These are phyloP conservation scores for Pythium aristosporum DNA, from an alignment of 352 stramenopile species.

Conservation along the genomic window DNA sequence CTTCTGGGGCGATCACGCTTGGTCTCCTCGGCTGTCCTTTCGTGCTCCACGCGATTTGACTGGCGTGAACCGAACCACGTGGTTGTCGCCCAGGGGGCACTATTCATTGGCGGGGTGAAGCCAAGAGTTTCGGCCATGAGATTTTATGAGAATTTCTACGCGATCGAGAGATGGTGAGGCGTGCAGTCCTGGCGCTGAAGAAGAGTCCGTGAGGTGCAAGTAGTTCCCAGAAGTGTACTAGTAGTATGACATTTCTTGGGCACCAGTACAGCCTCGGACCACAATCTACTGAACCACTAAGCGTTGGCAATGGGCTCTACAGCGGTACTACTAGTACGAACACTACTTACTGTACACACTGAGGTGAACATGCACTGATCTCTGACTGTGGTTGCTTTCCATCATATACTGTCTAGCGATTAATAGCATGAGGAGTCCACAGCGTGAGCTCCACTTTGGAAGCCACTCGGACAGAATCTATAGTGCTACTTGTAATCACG, in stretches of 20 bases:
- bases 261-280: no score
- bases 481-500: conserved; percentile 57
- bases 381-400: conserved; percentile 34
- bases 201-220: no score
- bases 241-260: no score
- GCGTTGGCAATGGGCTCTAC: no score
- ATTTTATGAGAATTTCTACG: no score
- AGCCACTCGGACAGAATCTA: conserved; percentile 35
- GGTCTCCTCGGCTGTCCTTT: conserved; percentile 14
- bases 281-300: no score
- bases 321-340: no score
- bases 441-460: conserved; percentile 26
- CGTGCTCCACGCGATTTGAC: conserved; percentile 28
- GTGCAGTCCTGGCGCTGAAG: no score
- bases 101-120: background rate
- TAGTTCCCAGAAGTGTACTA: no score
- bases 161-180: no score
- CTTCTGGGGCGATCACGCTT: background rate
- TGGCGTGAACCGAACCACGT: conserved; percentile 13
- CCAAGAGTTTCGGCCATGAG: no score
- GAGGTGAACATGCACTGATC: background rate
- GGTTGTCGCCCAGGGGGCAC: conserved; percentile 9
- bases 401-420: conserved; percentile 89
- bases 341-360: background rate
- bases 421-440: conserved; percentile 72